Evolutionary conservation across 2,329 filamentous ascomycete genomes (phyloP).

Genomic region (Pseudohalonectria lignicola): DNA sequence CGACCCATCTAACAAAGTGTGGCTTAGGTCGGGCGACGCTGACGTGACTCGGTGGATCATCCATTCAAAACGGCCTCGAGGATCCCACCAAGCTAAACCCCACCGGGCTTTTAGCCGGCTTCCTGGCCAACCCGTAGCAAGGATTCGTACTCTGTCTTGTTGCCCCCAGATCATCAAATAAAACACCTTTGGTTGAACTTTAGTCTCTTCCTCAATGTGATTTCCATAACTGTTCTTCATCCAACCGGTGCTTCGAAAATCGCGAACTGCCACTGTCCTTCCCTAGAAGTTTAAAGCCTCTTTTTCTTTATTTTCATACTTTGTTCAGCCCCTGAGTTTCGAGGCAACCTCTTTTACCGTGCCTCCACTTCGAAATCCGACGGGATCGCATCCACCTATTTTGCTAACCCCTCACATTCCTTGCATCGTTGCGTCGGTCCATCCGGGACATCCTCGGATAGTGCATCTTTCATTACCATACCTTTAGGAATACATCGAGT

Average conservation of each 20-base stretch:
- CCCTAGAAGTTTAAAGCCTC: too few relatives aligned
- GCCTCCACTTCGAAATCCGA: too few relatives aligned
- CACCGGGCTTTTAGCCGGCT: not conserved
- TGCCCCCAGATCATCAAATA: slow-evolving; percentile 2
- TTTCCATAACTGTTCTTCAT: not conserved
- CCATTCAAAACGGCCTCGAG: too few relatives aligned
- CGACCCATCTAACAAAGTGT: too few relatives aligned
- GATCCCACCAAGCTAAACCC: not conserved
- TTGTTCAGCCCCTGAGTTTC: not conserved
- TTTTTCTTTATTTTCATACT: not conserved
- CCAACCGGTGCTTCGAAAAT: not conserved
- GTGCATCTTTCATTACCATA: too few relatives aligned
- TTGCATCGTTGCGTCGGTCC: slow-evolving; percentile 1
- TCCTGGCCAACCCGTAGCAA: not conserved
- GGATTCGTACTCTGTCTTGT: slow-evolving; percentile 1
- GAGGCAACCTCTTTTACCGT: too few relatives aligned
- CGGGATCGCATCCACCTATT: too few relatives aligned
- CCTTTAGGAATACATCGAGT: too few relatives aligned
- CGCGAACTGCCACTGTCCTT: not conserved
- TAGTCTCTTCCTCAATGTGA: not conserved
- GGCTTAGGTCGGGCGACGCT: too few relatives aligned
- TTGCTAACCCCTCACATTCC: slow-evolving; percentile 3
- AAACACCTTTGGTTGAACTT: too few relatives aligned
- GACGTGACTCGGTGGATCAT: too few relatives aligned
- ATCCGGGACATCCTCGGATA: too few relatives aligned